A percentile compares a stretch with the other conserved stretches of the same genome.
phyloP scores from a whole-genome alignment of 495 filamentous ascomycete species.

The Daldinia caldariorum region DNA sequence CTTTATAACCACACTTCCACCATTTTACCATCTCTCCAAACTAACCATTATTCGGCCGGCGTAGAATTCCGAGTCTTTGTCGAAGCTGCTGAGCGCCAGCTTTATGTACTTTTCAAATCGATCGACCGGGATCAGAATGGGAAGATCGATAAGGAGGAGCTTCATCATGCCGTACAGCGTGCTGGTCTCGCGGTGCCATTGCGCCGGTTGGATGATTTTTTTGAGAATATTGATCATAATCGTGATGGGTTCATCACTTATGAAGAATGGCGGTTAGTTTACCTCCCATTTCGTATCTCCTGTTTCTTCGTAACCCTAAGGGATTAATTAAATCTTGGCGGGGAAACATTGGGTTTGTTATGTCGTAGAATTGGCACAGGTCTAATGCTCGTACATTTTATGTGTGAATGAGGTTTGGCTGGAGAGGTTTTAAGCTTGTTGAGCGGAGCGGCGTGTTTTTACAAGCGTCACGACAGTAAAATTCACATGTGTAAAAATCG shows the following conservation, averaged over 20 bases:
- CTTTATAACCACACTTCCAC: background rate
- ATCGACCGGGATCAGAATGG: conserved; percentile 91
- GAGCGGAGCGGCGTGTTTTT: background rate
- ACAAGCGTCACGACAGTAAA: background rate
- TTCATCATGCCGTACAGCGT: conserved; percentile 76
- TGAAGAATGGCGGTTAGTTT: conserved; percentile 91
- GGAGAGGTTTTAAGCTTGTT: background rate
- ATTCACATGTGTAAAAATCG: conserved; percentile 17
- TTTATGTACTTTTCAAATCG: conserved; percentile 81
- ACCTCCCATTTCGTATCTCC: conserved; percentile 15
- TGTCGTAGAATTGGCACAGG: background rate
- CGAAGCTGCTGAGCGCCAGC: conserved; percentile 81
- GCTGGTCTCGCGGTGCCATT: conserved; percentile 82
- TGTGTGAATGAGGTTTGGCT: background rate
- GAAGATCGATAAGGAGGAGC: conserved; percentile 85
- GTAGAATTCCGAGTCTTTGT: conserved; percentile 91
- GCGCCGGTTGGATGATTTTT: conserved; percentile 83
- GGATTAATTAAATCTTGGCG: conserved; percentile 39
- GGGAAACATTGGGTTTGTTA: background rate
- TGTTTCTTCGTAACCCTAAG: conserved; percentile 18
- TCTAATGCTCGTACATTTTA: background rate
- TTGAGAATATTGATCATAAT: conserved; percentile 88
- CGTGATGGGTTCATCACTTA: conserved; percentile 89
- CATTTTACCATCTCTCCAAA: background rate
- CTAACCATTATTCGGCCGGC: conserved; percentile 15